phyloP scores from a whole-genome alignment of 345 rosid genomes.

The Dipteronia dyeriana region DNA sequence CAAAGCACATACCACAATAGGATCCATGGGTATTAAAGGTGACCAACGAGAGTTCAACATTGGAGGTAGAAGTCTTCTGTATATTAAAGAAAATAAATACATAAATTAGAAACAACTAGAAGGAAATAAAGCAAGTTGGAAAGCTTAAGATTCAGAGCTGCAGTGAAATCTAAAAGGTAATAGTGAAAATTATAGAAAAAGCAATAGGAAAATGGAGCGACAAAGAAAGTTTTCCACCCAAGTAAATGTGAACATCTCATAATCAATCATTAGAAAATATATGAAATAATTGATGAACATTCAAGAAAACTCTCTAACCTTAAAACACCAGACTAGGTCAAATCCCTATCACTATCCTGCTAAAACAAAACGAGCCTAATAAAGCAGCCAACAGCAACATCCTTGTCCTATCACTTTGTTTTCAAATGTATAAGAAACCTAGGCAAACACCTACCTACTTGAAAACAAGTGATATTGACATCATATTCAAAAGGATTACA shows the following conservation, averaged over 20 bases:
- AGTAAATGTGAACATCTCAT: not conserved
- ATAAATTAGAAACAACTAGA: not conserved
- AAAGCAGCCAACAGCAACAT: not conserved
- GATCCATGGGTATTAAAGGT: constrained; percentile 84
- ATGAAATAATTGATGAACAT: not conserved
- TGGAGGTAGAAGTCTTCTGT: constrained; percentile 65
- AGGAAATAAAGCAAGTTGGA: constrained; percentile 12
- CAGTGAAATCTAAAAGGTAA: not conserved
- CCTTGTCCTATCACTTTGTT: not conserved
- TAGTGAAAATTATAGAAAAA: not conserved
- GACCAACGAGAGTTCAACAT: constrained; percentile 72
- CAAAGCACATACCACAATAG: constrained; percentile 51
- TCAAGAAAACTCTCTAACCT: not conserved
- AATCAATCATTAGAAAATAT: not conserved
- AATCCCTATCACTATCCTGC: not conserved
- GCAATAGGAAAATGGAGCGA: not conserved
- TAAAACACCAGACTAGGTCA: not conserved
- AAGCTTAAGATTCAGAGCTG: not conserved
- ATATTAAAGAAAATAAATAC: constrained; percentile 17
- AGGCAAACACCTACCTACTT: not conserved
- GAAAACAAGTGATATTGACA: not conserved
- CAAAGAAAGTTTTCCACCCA: not conserved
- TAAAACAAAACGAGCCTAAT: not conserved
- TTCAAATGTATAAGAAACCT: not conserved
- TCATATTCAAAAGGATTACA: not conserved